Conservation (phyloP, 1,284 basidiomycete species). For the Fomitiporia mediterranea region DNA sequence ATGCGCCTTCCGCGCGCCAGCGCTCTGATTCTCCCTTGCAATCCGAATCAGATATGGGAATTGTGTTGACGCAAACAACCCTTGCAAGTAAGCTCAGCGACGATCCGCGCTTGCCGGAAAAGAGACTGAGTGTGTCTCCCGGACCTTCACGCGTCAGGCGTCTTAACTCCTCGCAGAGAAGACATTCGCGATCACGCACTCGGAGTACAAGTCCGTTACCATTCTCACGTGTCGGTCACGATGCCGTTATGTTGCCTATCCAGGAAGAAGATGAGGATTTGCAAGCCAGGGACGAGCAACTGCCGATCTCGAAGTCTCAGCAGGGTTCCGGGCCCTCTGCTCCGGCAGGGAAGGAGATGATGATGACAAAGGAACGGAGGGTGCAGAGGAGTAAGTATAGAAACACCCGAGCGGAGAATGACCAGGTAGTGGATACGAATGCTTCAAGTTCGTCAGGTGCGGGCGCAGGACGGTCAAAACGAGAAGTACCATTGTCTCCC, state of each 20-base stretch:
- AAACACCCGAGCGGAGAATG: neutral
- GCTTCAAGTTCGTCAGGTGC: neutral
- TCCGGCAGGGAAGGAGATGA: neutral
- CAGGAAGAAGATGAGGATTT: slow-evolving; percentile 16
- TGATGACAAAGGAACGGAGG: slow-evolving; percentile 1
- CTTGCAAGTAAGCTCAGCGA: neutral
- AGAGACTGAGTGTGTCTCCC: neutral
- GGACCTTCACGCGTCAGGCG: neutral
- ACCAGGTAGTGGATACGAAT: neutral
- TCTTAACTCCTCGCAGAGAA: neutral
- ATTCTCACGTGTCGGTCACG: slow-evolving; percentile 1
- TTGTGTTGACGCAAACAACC: neutral
- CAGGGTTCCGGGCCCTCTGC: neutral
- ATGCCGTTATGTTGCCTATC: slow-evolving; percentile 12
- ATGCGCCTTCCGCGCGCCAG: neutral
- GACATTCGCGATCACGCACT: neutral
- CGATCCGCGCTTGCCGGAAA: slow-evolving; percentile 6
- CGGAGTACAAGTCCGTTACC: neutral
- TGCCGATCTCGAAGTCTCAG: slow-evolving; percentile 17
- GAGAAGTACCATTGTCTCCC: neutral
- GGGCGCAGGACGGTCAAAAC: neutral
- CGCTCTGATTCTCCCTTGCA: neutral
- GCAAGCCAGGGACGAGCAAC: slow-evolving; percentile 8
- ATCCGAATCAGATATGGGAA: neutral
- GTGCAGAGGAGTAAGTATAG: neutral